Evolutionary conservation across 2,329 filamentous ascomycete species (phyloP), one percentile per base, ranked within the genome.

Genomic region (Epichloe baconii): DNA sequence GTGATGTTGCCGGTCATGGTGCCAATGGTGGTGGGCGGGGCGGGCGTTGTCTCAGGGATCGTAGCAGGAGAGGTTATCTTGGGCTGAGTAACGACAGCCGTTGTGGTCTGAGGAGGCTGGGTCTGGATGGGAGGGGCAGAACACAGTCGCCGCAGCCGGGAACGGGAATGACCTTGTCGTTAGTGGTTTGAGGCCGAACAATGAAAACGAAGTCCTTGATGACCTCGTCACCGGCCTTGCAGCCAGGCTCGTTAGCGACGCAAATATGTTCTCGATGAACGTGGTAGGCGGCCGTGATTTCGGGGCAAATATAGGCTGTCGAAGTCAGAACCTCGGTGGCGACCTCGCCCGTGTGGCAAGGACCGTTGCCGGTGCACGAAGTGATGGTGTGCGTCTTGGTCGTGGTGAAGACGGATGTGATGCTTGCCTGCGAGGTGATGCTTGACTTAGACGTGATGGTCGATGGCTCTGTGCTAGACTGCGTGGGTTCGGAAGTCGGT

Each of bases 351-450:
- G 58, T 57, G 52, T 44, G 38, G 52, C 61, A 63, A 14, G 57
- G 45, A 14, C 50, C 77, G 50, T 71, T 71, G 46, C 77, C 71
- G 44, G 68, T 71, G 71, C 78, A 81, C 40, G 72, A 73, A 60
- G 75, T 79, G 68, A 80, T 68, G 63, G 77, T 81, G 59, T 75
- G 68, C 62, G 77, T 69, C 59, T 71, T 70, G 55, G 76, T 79
- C 58, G 70, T 66, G 68, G 73, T 78, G 67, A 78, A 64, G 59
- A 74, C 67, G 26, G 65, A 67, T 49, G 70, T 56, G 37, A 54
- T 44, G 38, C 51, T 52, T 19, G 49, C 40, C 6, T 52, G 51
- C 34, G 53, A 54, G 21, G 57, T 56, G n/a, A 43, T 34, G 23
- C 6, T 23, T 4, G 48, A 42, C 31, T 36, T 15, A 1, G 48